Evolutionary conservation across 352 stramenopile species (phyloP).

Genomic region (Phytophthora kernoviae): DNA sequence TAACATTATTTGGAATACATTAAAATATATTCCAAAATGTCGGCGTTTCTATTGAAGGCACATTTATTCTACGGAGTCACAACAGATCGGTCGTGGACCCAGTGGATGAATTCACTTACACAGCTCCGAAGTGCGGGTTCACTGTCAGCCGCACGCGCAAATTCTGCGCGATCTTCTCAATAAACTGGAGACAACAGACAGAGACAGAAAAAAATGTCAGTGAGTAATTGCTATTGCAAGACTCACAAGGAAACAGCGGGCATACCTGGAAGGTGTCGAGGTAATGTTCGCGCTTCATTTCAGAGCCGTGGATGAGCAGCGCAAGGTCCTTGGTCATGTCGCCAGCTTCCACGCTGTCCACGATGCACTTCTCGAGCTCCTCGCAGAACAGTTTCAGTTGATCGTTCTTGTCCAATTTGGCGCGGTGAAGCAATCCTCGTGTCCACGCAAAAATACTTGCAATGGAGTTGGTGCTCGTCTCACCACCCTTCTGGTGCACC

Average conservation of each 20-base stretch:
- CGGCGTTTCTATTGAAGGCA: no score
- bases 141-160: conserved; percentile 38
- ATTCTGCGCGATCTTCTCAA: conserved; percentile 61
- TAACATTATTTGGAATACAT: no score
- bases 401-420: conserved; percentile 85
- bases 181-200: conserved; percentile 34
- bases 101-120: no score
- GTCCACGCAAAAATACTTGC: conserved; percentile 91
- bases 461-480: conserved; percentile 90
- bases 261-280: conserved; percentile 67
- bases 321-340: conserved; percentile 91
- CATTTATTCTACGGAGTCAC: no score
- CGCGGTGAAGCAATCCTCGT: conserved; percentile 78
- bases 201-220: conserved; percentile 6
- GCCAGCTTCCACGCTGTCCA: conserved; percentile 84
- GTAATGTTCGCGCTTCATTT: conserved; percentile 82
- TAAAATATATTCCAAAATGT: no score
- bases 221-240: neutral
- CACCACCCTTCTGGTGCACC: conserved; percentile 87
- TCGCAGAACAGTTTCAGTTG: conserved; percentile 73
- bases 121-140: conserved; percentile 43
- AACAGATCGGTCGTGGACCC: no score
- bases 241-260: neutral
- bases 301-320: conserved; percentile 77
- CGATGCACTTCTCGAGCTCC: conserved; percentile 76